Conservation (phyloP, 2,329 filamentous ascomycete genomes). For the Cercospora berteroae region DNA sequence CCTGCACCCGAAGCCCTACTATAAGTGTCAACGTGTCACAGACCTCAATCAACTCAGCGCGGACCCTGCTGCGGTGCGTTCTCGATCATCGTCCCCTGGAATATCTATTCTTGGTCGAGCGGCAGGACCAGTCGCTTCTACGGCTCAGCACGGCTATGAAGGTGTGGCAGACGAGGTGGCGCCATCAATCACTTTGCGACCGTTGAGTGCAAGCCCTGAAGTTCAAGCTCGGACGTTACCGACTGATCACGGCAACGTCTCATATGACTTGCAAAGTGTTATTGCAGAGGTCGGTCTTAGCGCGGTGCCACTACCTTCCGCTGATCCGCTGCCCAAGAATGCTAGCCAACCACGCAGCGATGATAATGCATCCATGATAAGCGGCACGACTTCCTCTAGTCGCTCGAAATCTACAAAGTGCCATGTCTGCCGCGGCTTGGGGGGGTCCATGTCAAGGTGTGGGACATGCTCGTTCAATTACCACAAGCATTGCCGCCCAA, state of each 20-base stretch:
- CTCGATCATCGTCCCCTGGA: not conserved
- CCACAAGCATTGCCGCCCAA: constrained; percentile 28
- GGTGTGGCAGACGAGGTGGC: not conserved
- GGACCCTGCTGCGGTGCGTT: not conserved
- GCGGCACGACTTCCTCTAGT: constrained; percentile 25
- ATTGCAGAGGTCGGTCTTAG: not conserved
- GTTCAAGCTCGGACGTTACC: not conserved
- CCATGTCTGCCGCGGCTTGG: constrained; percentile 34
- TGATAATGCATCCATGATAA: constrained; percentile 23
- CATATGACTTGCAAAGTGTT: not conserved
- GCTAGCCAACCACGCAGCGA: constrained; percentile 1
- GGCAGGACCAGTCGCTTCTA: not conserved
- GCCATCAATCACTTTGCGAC: not conserved
- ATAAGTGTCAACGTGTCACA: not conserved
- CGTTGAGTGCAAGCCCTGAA: constrained; percentile 2
- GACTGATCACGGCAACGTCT: not conserved
- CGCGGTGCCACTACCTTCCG: not conserved
- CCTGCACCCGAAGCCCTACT: not conserved
- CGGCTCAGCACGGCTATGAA: not conserved
- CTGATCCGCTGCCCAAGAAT: not conserved
- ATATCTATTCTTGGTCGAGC: not conserved
- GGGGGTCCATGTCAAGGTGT: constrained; percentile 37
- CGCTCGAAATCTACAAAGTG: constrained; percentile 27
- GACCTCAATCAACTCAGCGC: not conserved
- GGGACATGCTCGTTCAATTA: constrained; percentile 37